Evolutionary conservation across 139 green algal species (phyloP).

Genomic region (Raphidocelis subcapitata): DNA sequence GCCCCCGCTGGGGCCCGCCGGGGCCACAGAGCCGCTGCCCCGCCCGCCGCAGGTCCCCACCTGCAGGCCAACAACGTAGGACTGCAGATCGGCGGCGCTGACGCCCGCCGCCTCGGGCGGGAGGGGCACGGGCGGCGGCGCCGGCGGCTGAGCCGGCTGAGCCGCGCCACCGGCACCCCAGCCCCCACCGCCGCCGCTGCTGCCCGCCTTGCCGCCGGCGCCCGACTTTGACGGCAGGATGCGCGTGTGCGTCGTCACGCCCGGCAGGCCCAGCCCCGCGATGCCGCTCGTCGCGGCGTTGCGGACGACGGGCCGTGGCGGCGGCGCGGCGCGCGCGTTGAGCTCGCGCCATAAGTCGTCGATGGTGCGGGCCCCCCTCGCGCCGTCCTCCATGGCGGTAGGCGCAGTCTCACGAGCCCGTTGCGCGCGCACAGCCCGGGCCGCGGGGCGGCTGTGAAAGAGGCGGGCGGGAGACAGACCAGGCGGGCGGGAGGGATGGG

Average conservation of each 20-base stretch:
- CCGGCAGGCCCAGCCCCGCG: slow-evolving; percentile 36
- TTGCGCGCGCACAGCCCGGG: no score
- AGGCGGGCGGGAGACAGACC: no score
- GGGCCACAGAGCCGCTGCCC: no score
- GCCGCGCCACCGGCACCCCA: neutral
- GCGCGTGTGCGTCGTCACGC: slow-evolving; percentile 30
- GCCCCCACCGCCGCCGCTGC: slow-evolving; percentile 4
- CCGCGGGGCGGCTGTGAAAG: no score
- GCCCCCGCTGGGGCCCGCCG: no score
- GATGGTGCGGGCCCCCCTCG: slow-evolving; percentile 1
- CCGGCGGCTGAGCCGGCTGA: neutral
- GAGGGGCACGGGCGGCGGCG: neutral
- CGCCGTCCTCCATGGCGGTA: no score
- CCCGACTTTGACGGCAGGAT: slow-evolving; percentile 3
- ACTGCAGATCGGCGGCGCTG: slow-evolving; percentile 22
- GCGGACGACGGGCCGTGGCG: slow-evolving; percentile 4
- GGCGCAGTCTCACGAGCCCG: no score
- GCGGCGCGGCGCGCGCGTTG: slow-evolving; percentile 31
- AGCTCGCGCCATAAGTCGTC: slow-evolving; percentile 69
- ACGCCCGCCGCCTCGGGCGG: slow-evolving; percentile 25
- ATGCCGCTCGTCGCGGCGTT: slow-evolving; percentile 15
- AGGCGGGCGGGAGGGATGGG: no score
- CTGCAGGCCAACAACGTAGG: slow-evolving; percentile 33
- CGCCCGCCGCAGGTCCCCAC: no score
- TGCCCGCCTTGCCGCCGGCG: neutral